phyloP scores from a whole-genome alignment of 345 rosid genomes.

The Nephelium lappaceum region DNA sequence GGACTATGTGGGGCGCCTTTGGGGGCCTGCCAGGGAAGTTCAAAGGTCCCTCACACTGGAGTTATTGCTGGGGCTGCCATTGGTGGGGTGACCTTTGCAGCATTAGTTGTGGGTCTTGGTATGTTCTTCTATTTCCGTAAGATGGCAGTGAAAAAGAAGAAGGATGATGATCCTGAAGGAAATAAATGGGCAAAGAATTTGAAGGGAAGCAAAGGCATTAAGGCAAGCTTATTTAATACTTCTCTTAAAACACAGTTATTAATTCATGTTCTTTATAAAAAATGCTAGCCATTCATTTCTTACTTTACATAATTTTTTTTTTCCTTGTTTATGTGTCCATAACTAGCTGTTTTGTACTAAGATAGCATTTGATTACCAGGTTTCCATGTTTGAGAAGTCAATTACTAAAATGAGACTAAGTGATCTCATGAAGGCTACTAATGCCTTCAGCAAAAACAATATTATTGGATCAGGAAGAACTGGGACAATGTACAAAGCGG shows the following conservation, averaged over 20 bases:
- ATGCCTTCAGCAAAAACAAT: constrained; percentile 71
- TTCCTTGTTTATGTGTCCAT: constrained; percentile 5
- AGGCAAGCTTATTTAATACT: constrained; percentile 50
- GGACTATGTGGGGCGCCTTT: constrained; percentile 67
- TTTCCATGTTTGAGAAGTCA: constrained; percentile 82
- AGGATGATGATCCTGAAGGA: constrained; percentile 89
- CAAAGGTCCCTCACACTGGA: constrained; percentile 40
- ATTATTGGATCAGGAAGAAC: constrained; percentile 87
- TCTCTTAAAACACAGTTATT: constrained; percentile 1
- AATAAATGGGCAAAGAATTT: constrained; percentile 86
- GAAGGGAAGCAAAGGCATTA: constrained; percentile 61
- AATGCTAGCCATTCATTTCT: neutral
- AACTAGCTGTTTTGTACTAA: constrained; percentile 14
- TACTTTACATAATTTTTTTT: constrained; percentile 6
- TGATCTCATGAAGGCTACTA: constrained; percentile 92
- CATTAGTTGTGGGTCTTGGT: constrained; percentile 50
- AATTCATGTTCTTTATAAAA: constrained; percentile 12
- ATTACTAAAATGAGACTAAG: constrained; percentile 73
- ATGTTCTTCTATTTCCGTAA: constrained; percentile 62
- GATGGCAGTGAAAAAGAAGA: constrained; percentile 56
- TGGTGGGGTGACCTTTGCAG: constrained; percentile 68
- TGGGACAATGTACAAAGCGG: constrained; percentile 81
- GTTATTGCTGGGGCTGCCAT: constrained; percentile 65
- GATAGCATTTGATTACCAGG: constrained; percentile 47
- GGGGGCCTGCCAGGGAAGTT: constrained; percentile 33